These are phyloP conservation scores for Pseudopithomyces chartarum DNA, from an alignment of 2,329 filamentous ascomycete species.

Conservation along the genomic window DNA sequence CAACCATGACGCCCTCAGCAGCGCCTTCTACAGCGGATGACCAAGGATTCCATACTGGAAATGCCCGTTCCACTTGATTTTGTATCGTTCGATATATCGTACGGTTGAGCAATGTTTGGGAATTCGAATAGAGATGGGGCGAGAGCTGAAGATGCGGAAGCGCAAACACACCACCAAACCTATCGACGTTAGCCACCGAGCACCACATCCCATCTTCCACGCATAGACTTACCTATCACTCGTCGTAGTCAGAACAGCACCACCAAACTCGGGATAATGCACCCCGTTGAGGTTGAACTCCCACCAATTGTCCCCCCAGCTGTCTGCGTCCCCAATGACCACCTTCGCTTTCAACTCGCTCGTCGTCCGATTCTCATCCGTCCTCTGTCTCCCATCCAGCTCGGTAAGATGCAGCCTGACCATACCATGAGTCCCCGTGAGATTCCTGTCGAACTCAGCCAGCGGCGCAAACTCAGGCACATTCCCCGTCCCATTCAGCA, in stretches of 20 bases:
- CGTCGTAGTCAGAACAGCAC: slow-evolving; percentile 81
- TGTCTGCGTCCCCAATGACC: slow-evolving; percentile 72
- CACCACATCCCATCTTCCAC: background rate
- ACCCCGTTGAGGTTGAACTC: slow-evolving; percentile 81
- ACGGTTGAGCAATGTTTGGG: slow-evolving; percentile 67
- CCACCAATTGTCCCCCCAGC: slow-evolving; percentile 71
- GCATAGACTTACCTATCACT: slow-evolving; percentile 74
- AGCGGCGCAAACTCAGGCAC: slow-evolving; percentile 70
- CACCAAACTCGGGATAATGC: slow-evolving; percentile 82
- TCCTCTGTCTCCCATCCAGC: slow-evolving; percentile 44
- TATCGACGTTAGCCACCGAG: slow-evolving; percentile 11
- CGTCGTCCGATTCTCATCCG: slow-evolving; percentile 50
- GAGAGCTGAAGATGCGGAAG: slow-evolving; percentile 80
- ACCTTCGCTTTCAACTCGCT: slow-evolving; percentile 73
- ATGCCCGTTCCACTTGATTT: slow-evolving; percentile 66
- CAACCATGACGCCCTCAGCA: slow-evolving; percentile 61
- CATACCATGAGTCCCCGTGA: slow-evolving; percentile 71
- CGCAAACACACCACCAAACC: slow-evolving; percentile 82
- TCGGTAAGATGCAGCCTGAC: slow-evolving; percentile 72
- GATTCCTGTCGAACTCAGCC: slow-evolving; percentile 74
- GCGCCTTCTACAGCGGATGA: slow-evolving; percentile 67
- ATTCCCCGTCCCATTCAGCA: slow-evolving; percentile 59
- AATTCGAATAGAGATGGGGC: slow-evolving; percentile 53
- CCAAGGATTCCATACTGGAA: slow-evolving; percentile 69
- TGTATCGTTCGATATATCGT: slow-evolving; percentile 71